phyloP scores from a whole-genome alignment of 202 grass and related monocot species.

The Bolboschoenoplectus hybrid region DNA sequence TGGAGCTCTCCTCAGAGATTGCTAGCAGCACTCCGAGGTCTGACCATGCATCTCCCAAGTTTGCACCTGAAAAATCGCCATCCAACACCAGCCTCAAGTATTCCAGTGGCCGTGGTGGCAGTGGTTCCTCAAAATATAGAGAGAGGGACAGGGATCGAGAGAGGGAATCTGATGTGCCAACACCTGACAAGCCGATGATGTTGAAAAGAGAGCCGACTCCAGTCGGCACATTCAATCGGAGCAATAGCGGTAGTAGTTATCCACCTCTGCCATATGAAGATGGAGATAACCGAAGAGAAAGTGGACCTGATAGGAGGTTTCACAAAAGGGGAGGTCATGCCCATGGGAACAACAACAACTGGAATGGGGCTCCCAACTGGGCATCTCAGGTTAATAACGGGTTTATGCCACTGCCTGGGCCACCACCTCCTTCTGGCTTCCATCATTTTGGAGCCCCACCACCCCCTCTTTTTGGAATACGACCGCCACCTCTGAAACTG shows the following conservation, averaged over 20 bases:
- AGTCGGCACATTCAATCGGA: slow-evolving; percentile 64
- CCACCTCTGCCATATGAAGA: slow-evolving; percentile 54
- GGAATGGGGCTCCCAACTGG: slow-evolving; percentile 79
- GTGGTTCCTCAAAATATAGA: slow-evolving; percentile 63
- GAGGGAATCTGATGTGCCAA: slow-evolving; percentile 63
- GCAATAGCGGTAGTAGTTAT: slow-evolving; percentile 53
- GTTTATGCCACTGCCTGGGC: slow-evolving; percentile 78
- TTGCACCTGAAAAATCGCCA: slow-evolving; percentile 70
- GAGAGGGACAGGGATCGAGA: slow-evolving; percentile 69
- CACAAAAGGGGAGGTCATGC: slow-evolving; percentile 65
- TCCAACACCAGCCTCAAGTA: slow-evolving; percentile 64
- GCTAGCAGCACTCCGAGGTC: slow-evolving; percentile 71
- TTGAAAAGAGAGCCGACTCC: slow-evolving; percentile 72
- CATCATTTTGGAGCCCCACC: slow-evolving; percentile 52
- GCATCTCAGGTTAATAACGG: slow-evolving; percentile 77
- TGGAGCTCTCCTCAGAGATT: slow-evolving; percentile 59
- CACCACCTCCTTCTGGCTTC: slow-evolving; percentile 67
- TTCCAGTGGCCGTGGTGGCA: slow-evolving; percentile 62
- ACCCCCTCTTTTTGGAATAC: slow-evolving; percentile 83
- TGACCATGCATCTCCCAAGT: slow-evolving; percentile 67
- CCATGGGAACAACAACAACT: slow-evolving; percentile 69
- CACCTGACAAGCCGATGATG: slow-evolving; percentile 53
- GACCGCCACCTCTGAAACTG: slow-evolving; percentile 77
- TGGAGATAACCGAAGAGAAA: slow-evolving; percentile 58
- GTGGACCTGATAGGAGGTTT: slow-evolving; percentile 75